Evolutionary conservation across 176 grass and related monocot species (phyloP).

Genomic region (Rhynchospora breviuscula): DNA sequence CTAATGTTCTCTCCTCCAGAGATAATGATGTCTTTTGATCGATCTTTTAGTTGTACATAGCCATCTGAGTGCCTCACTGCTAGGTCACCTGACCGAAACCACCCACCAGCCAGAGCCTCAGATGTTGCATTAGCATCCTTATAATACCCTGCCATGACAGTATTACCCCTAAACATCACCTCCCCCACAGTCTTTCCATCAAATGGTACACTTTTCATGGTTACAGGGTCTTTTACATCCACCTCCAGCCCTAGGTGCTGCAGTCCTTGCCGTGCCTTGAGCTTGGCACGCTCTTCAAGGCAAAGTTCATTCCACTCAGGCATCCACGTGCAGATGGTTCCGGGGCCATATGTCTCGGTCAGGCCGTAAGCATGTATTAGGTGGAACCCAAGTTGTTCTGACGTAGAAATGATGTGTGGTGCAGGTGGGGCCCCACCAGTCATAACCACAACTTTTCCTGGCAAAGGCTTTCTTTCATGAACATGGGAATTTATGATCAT

Average conservation of each 20-base stretch:
- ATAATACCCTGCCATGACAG: constrained; percentile 85
- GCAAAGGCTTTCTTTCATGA: constrained; percentile 21
- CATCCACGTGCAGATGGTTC: constrained; percentile 54
- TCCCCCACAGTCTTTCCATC: constrained; percentile 70
- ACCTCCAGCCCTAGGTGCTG: constrained; percentile 62
- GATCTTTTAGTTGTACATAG: constrained; percentile 64
- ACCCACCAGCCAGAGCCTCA: constrained; percentile 51
- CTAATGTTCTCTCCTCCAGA: constrained; percentile 96
- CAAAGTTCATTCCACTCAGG: constrained; percentile 77
- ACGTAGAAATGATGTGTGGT: constrained; percentile 45
- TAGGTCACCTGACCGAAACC: constrained; percentile 61
- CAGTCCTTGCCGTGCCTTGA: constrained; percentile 76
- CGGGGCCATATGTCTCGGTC: constrained; percentile 81
- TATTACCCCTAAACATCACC: constrained; percentile 86
- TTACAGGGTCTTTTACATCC: constrained; percentile 68
- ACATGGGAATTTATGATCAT: constrained; percentile 59
- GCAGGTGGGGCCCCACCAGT: constrained; percentile 63
- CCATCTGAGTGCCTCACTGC: constrained; percentile 61
- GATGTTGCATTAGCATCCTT: constrained; percentile 54
- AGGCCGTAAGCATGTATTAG: constrained; percentile 72
- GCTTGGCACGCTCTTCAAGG: constrained; percentile 40
- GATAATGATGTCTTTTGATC: constrained; percentile 88
- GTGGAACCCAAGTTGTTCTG: constrained; percentile 64
- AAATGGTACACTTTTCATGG: constrained; percentile 52
- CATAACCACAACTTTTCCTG: constrained; percentile 35